Evolutionary conservation across 768 basidiomycete genomes (phyloP).

Genomic region (Lentinula detonsa): DNA sequence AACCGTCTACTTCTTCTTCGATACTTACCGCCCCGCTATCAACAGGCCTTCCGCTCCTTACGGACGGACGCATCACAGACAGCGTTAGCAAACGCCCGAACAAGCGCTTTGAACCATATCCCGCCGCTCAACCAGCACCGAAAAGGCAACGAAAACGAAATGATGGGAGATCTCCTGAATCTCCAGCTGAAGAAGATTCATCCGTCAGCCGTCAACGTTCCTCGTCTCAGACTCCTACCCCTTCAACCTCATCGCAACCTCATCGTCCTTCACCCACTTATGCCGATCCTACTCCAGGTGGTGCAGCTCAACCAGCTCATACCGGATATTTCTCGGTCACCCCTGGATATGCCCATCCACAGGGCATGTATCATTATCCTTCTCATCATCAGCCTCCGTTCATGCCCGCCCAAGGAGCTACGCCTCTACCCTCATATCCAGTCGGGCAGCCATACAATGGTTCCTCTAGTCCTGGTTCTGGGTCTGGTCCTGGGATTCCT

Average conservation of each 20-base stretch:
- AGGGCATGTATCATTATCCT: background rate
- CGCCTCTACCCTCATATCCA: background rate
- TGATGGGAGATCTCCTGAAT: background rate
- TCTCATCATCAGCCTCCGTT: background rate
- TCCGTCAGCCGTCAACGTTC: background rate
- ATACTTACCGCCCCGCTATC: slow-evolving; percentile 36
- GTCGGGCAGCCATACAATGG: background rate
- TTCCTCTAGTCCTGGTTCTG: background rate
- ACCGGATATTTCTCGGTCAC: background rate
- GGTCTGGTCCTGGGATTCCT: background rate
- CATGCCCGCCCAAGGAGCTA: background rate
- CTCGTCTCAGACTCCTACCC: background rate
- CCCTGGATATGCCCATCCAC: background rate
- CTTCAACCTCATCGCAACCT: background rate
- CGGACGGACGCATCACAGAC: slow-evolving; percentile 38
- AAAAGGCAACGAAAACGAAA: background rate
- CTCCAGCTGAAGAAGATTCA: background rate
- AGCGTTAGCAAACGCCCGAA: slow-evolving; percentile 23
- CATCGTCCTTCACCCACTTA: background rate
- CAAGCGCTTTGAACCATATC: slow-evolving; percentile 40
- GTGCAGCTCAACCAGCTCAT: background rate
- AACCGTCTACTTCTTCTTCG: slow-evolving; percentile 29
- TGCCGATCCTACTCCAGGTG: too few relatives aligned
- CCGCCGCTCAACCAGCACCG: background rate
- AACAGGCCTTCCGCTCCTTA: slow-evolving; percentile 42